These are phyloP conservation scores for Edaphochlamys debaryana DNA, from an alignment of 139 green algal genomes.

Conservation along the genomic window DNA sequence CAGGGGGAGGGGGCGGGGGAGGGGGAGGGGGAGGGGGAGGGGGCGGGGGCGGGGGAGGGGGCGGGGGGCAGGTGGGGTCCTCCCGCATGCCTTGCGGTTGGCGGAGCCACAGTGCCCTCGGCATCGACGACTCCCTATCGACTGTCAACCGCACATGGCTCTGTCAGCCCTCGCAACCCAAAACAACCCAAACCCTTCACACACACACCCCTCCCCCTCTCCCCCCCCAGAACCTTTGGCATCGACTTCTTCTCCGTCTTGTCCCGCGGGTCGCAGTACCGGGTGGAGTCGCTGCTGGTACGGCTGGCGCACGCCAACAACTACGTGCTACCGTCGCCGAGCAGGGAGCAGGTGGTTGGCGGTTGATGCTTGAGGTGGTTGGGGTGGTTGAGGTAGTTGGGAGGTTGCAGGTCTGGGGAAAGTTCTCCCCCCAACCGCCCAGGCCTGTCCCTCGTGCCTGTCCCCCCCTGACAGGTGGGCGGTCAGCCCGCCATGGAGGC, in stretches of 20 bases:
- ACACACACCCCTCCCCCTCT: background rate
- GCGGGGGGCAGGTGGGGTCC: too few species aligned
- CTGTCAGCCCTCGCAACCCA: too few species aligned
- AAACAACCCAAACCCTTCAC: too few species aligned
- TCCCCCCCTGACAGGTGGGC: conserved; percentile 68
- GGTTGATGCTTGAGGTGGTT: background rate
- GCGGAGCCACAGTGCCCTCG: too few species aligned
- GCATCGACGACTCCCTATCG: too few species aligned
- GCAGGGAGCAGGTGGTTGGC: conserved; percentile 73
- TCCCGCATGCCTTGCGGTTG: too few species aligned
- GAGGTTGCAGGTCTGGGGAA: too few species aligned
- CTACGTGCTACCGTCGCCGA: conserved; percentile 86
- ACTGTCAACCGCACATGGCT: too few species aligned
- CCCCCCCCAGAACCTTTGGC: conserved; percentile 76
- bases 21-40: too few species aligned
- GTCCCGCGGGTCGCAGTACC: conserved; percentile 90
- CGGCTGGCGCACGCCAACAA: conserved; percentile 95
- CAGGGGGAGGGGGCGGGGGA: background rate
- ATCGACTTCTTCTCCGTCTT: conserved; percentile 96
- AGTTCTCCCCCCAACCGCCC: background rate
- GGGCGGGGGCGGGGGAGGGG: too few species aligned
- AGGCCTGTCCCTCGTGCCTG: background rate
- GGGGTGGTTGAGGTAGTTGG: too few species aligned
- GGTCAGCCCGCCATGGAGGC: conserved; percentile 93
- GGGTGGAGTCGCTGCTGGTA: conserved; percentile 94